Percentiles rank a stretch among this genome's conserved stretches.
phyloP scores from a whole-genome alignment of 2,329 filamentous ascomycete genomes.

The Alternaria solani region DNA sequence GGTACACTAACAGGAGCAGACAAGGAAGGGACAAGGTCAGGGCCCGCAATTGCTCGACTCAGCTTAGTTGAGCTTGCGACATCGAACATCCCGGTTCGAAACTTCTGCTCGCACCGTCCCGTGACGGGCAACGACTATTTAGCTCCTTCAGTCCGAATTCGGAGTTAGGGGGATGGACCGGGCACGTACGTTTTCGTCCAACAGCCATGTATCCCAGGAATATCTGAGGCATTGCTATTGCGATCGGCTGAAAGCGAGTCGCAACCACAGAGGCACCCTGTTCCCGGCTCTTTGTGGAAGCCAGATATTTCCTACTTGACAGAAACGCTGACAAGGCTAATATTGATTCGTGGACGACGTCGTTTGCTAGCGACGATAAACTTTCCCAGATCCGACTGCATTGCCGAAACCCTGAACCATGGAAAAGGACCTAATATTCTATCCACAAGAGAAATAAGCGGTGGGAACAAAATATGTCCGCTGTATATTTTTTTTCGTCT shows the following conservation, averaged over 20 bases:
- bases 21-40: slow-evolving; percentile 11
- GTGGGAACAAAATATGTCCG: background rate
- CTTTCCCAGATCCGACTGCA: background rate
- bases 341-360: background rate
- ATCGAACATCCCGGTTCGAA: slow-evolving; percentile 5
- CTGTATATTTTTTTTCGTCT: background rate
- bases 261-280: slow-evolving; percentile 1
- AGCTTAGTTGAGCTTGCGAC: slow-evolving; percentile 2
- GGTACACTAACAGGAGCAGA: slow-evolving; percentile 7
- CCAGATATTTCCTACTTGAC: slow-evolving; percentile 3
- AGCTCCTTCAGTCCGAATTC: slow-evolving; percentile 5
- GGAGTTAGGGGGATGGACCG: background rate
- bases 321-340: slow-evolving; percentile 1
- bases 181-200: background rate
- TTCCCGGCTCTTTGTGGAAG: background rate
- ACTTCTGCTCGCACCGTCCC: slow-evolving; percentile 15
- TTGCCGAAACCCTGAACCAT: slow-evolving; percentile 6
- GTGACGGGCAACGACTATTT: slow-evolving; percentile 10
- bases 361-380: background rate
- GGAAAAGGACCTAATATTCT: background rate
- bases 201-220: background rate
- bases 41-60: slow-evolving; percentile 5
- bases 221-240: slow-evolving; percentile 1
- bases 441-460: background rate
- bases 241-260: slow-evolving; percentile 7